Conservation (phyloP, 1,284 basidiomycete genomes). For the Mycena sp. region DNA sequence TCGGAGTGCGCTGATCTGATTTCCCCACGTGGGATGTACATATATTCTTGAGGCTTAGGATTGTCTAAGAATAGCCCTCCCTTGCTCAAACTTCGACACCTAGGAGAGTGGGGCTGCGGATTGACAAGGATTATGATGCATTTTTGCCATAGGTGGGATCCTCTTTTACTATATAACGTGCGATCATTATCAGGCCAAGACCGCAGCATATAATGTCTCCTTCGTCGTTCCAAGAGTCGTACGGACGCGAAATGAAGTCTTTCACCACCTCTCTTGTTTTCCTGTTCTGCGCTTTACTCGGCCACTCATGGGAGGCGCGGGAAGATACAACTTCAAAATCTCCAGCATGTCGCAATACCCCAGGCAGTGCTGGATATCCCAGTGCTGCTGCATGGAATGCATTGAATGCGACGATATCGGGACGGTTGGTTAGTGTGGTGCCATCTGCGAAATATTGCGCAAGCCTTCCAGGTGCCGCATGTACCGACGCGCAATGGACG, state of each 20-base stretch:
- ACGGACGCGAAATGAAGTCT: background rate
- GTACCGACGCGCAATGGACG: slow-evolving; percentile 33
- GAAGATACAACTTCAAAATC: background rate
- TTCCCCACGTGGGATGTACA: too few species aligned
- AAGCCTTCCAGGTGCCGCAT: slow-evolving; percentile 11
- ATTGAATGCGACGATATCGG: slow-evolving; percentile 29
- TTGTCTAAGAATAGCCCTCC: too few species aligned
- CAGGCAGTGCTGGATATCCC: slow-evolving; percentile 31
- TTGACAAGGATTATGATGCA: background rate
- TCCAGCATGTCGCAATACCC: slow-evolving; percentile 29
- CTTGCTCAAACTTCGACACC: too few species aligned
- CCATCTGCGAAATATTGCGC: slow-evolving; percentile 31
- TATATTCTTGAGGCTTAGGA: too few species aligned
- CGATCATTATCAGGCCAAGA: background rate
- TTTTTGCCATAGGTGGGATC: background rate
- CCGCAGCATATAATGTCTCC: background rate
- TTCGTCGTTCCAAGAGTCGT: background rate
- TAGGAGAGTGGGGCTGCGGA: too few species aligned
- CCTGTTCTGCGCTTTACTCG: background rate
- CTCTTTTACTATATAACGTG: too few species aligned
- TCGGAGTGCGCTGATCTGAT: too few species aligned
- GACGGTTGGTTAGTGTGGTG: slow-evolving; percentile 28
- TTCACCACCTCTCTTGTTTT: background rate
- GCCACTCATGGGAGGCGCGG: background rate
- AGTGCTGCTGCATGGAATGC: slow-evolving; percentile 23